Conservation (phyloP, 2,329 filamentous ascomycete species). For the Penicillium sp. region DNA sequence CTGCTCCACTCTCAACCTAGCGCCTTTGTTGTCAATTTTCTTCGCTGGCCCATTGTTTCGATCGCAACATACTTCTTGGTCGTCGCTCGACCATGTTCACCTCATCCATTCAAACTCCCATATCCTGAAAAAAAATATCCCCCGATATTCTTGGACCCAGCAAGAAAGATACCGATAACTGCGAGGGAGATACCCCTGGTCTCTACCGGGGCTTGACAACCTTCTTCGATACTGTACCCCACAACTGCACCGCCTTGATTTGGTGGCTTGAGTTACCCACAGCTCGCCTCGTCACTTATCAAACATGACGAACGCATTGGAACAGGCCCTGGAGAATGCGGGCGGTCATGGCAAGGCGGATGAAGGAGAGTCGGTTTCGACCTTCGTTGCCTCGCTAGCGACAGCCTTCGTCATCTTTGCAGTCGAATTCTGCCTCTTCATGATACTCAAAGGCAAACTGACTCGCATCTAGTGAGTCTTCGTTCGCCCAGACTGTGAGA, state of each 20-base stretch:
- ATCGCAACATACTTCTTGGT: not conserved
- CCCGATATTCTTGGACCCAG: not conserved
- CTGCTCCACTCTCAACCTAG: constrained; percentile 12
- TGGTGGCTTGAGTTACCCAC: not conserved
- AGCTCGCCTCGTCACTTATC: not conserved
- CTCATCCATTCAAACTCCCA: not conserved
- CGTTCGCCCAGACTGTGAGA: not conserved
- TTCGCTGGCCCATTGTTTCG: not conserved
- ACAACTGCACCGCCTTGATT: not conserved
- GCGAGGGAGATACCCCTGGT: not conserved
- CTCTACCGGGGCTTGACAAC: not conserved
- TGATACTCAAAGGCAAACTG: constrained; percentile 74
- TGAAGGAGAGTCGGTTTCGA: constrained; percentile 39
- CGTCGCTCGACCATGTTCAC: not conserved
- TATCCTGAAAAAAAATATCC: not conserved
- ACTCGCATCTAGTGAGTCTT: constrained; percentile 76
- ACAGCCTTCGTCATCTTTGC: constrained; percentile 64
- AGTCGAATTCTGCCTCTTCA: constrained; percentile 67
- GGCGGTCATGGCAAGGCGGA: constrained; percentile 37
- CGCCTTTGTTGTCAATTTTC: constrained; percentile 14
- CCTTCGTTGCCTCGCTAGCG: constrained; percentile 66
- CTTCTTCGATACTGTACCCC: constrained; percentile 2
- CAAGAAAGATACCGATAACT: not conserved
- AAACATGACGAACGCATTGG: constrained; percentile 30
- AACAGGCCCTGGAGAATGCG: constrained; percentile 35